Percentiles rank a stretch among this genome's conserved stretches.
Evolutionary conservation across 1,139 yeast species (phyloP).

Genomic region (Taphrina sp.): DNA sequence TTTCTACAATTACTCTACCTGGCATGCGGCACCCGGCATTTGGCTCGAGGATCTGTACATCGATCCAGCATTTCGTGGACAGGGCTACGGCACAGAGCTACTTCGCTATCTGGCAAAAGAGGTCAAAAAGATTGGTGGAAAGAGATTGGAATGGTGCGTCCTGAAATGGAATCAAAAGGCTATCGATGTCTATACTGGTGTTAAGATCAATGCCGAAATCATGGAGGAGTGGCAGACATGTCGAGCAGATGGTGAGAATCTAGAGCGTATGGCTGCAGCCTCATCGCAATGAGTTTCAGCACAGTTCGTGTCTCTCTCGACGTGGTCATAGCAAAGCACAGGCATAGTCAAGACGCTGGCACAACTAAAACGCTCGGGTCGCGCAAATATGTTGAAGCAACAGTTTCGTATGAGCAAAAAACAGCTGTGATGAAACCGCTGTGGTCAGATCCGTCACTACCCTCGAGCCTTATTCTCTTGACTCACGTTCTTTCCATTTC

Average conservation of each 20-base stretch:
- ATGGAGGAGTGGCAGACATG: conserved; percentile 38
- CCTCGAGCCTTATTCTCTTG: too few species aligned
- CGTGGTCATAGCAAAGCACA: too few species aligned
- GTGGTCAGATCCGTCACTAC: too few species aligned
- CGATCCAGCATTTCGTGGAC: conserved; percentile 36
- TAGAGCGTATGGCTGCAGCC: conserved; percentile 34
- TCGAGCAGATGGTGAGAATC: conserved; percentile 38
- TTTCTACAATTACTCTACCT: conserved; percentile 39
- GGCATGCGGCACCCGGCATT: conserved; percentile 39
- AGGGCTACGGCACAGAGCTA: conserved; percentile 36
- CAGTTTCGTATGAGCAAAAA: too few species aligned
- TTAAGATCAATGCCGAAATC: conserved; percentile 36
- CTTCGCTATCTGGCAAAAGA: conserved; percentile 37
- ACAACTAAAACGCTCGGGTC: too few species aligned
- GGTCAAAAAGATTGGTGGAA: conserved; percentile 37
- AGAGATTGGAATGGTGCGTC: conserved; percentile 39
- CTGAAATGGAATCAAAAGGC: conserved; percentile 39
- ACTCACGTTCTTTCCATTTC: too few species aligned
- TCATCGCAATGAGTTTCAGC: too few species aligned
- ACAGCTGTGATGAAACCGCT: too few species aligned
- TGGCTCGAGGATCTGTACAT: conserved; percentile 39
- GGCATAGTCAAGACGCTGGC: too few species aligned
- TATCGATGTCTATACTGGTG: conserved; percentile 36
- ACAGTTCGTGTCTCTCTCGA: too few species aligned
- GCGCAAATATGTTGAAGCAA: too few species aligned